phyloP scores from a whole-genome alignment of 148 eudicot genomes.

The Spergularia bocconei region DNA sequence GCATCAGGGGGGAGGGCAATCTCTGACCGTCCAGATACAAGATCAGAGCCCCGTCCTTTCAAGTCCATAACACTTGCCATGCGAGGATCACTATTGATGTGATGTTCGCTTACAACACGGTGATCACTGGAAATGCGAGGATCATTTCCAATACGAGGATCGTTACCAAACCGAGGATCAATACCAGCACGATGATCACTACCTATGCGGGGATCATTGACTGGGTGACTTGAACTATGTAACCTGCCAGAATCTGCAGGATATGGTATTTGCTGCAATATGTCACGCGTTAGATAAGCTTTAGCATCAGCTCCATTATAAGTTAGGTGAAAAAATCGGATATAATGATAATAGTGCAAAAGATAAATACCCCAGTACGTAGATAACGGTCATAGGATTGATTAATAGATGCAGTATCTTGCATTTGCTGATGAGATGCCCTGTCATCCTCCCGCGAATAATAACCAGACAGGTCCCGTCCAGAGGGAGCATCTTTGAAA shows the following conservation, averaged over 20 bases:
- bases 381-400: constrained; percentile 73
- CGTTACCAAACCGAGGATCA: constrained; percentile 18
- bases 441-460: constrained; percentile 53
- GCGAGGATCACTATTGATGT: constrained; percentile 30
- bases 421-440: constrained; percentile 37
- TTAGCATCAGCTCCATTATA: constrained; percentile 1
- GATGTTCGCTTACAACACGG: constrained; percentile 27
- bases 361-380: constrained; percentile 44
- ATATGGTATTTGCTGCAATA: constrained; percentile 51
- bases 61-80: constrained; percentile 38
- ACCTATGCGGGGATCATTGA: constrained; percentile 29
- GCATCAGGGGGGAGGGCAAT: constrained; percentile 78
- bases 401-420: constrained; percentile 62
- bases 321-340: neutral
- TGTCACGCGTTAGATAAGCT: constrained; percentile 9
- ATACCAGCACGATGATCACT: constrained; percentile 7
- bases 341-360: constrained; percentile 1
- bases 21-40: constrained; percentile 56
- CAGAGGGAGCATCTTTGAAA: constrained; percentile 50
- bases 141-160: constrained; percentile 21
- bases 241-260: constrained; percentile 52
- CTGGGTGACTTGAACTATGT: constrained; percentile 35
- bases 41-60: constrained; percentile 42
- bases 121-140: constrained; percentile 19
- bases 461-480: constrained; percentile 54